Conservation (phyloP, 2,329 filamentous ascomycete species). For the Alternaria sp. region DNA sequence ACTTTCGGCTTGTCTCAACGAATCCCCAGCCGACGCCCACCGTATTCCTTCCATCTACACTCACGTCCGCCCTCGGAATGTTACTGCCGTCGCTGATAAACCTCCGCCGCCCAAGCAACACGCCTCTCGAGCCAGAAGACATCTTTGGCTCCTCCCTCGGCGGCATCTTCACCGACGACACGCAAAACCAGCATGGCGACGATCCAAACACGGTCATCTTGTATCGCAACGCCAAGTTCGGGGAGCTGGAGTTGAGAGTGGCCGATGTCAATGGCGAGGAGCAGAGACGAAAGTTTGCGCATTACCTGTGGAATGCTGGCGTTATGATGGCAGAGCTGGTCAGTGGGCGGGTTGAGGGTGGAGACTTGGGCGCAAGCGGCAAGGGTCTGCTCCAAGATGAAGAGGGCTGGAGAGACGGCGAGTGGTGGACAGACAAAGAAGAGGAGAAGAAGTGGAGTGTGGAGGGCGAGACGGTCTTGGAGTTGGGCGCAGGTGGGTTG, state of each 20-base stretch:
- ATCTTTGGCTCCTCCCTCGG: conserved; percentile 67
- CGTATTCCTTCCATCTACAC: not conserved
- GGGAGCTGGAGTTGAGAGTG: conserved; percentile 51
- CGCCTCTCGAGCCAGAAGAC: conserved; percentile 63
- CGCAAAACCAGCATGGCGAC: conserved; percentile 72
- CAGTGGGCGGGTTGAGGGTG: conserved; percentile 36
- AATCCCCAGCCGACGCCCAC: not conserved
- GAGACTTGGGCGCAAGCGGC: conserved; percentile 23
- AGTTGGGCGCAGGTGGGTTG: conserved; percentile 73
- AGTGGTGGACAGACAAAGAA: conserved; percentile 46
- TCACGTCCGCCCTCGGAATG: conserved; percentile 15
- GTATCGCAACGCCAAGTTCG: conserved; percentile 60
- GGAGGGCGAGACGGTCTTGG: conserved; percentile 63
- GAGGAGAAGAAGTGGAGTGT: conserved; percentile 57
- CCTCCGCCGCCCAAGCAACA: conserved; percentile 34
- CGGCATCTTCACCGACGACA: conserved; percentile 74
- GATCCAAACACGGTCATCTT: conserved; percentile 63
- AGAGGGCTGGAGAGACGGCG: conserved; percentile 28
- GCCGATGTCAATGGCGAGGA: conserved; percentile 61
- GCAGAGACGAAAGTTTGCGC: conserved; percentile 70
- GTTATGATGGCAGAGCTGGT: conserved; percentile 58
- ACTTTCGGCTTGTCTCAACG: not conserved
- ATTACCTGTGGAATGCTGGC: conserved; percentile 77
- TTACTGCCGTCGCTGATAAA: conserved; percentile 42
- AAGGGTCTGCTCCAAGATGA: conserved; percentile 33